phyloP scores from a whole-genome alignment of 2,329 filamentous ascomycete species.

The Blastomyces parvus region DNA sequence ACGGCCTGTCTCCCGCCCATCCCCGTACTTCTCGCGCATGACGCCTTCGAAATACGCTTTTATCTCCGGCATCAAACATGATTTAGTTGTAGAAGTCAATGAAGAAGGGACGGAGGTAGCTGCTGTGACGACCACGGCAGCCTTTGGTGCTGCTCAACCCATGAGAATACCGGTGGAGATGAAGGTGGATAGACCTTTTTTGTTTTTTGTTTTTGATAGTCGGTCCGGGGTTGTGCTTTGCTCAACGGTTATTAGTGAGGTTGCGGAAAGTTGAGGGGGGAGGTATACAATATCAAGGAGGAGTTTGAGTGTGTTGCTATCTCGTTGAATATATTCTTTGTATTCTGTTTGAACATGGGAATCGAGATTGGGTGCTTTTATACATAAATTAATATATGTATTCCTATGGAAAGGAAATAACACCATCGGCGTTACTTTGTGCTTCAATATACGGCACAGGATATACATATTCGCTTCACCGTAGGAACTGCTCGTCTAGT shows the following conservation, averaged over 20 bases:
- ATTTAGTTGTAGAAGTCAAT: conserved; percentile 11
- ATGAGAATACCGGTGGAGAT: conserved; percentile 2
- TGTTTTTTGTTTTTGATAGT: conserved; percentile 11
- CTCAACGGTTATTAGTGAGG: conserved; percentile 5
- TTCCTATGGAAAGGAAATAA: too few species aligned
- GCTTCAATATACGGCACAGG: too few species aligned
- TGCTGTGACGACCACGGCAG: conserved; percentile 1
- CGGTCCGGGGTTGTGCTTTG: conserved; percentile 1
- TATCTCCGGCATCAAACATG: conserved; percentile 4
- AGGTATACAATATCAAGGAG: neutral
- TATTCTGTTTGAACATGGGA: too few species aligned
- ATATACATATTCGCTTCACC: too few species aligned
- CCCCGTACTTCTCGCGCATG: conserved; percentile 4
- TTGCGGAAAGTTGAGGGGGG: neutral
- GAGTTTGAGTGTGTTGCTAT: too few species aligned
- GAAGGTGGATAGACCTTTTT: conserved; percentile 9
- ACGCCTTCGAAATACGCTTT: neutral
- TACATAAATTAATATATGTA: too few species aligned
- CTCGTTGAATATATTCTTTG: too few species aligned
- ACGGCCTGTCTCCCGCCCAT: neutral
- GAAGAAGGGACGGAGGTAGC: conserved; percentile 11
- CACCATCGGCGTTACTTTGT: too few species aligned
- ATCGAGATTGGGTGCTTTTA: too few species aligned
- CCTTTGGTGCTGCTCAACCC: neutral
- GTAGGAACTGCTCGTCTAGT: too few species aligned